A percentile compares a stretch with the other conserved stretches of the same genome.
phyloP scores from a whole-genome alignment of 331 rosid genomes.

The Malus hybrid region DNA sequence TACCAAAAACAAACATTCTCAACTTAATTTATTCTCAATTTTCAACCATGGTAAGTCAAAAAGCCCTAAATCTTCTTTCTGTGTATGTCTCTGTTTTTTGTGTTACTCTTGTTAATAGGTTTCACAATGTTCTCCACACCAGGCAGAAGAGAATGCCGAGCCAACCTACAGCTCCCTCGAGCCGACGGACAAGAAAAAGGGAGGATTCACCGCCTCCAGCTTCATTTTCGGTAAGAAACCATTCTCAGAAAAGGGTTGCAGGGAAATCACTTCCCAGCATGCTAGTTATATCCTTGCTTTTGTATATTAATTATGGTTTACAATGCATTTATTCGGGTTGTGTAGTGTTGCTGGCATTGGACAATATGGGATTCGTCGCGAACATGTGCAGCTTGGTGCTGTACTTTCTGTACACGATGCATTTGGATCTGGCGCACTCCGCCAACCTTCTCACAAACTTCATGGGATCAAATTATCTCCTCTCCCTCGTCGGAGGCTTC shows the following conservation, averaged over 20 bases:
- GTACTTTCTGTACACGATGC: slow-evolving; percentile 62
- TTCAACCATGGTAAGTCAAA: slow-evolving; percentile 36
- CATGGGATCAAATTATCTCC: slow-evolving; percentile 73
- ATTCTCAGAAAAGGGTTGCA: not conserved
- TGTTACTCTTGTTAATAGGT: not conserved
- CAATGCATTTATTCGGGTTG: not conserved
- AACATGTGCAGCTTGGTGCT: slow-evolving; percentile 76
- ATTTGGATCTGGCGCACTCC: slow-evolving; percentile 52
- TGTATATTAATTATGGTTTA: not conserved
- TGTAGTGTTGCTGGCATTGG: slow-evolving; percentile 59
- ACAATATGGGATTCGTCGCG: slow-evolving; percentile 83
- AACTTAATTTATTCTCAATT: slow-evolving; percentile 3
- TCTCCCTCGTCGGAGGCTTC: slow-evolving; percentile 73
- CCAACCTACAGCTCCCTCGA: slow-evolving; percentile 21
- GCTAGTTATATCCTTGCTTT: not conserved
- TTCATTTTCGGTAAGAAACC: slow-evolving; percentile 54
- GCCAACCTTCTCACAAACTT: slow-evolving; percentile 88
- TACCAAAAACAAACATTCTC: not conserved
- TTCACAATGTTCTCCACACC: slow-evolving; percentile 11
- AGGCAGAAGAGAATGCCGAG: slow-evolving; percentile 40
- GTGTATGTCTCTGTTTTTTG: not conserved
- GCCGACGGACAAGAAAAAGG: slow-evolving; percentile 31
- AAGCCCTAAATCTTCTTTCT: not conserved
- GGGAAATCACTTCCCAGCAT: not conserved
- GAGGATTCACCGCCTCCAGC: slow-evolving; percentile 68